Evolutionary conservation across 108 stramenopile species (phyloP), one percentile per base, ranked within the genome.

Genomic region (Cyclotella choctawhatcheeana): DNA sequence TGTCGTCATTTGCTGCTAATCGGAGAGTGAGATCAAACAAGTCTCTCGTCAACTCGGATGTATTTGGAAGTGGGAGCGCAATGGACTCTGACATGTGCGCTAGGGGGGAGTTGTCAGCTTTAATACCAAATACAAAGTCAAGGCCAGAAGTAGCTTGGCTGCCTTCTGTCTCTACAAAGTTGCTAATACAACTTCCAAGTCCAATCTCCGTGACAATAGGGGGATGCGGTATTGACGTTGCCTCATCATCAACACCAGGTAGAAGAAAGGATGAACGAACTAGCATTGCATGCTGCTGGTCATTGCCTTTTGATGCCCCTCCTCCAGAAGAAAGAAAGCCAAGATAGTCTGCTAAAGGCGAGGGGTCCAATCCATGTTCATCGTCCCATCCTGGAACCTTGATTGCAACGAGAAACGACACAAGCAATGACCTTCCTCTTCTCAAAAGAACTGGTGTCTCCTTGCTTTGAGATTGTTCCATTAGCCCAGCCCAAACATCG

Each of bases 171-270:
- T 73, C 58, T 44, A 79, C 52, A 48, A 67, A 58, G 31, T 79
- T 73, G 32, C 61, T 52, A 1, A 79, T 52, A 40, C 78, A 79
- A 12, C 58, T 32, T 51, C 71, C 70, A 2, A 79, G 61, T 37
- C 78, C 78, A 27, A 79, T 59, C 58, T 79, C 78, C 14, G 78
- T 71, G 5, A 79, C 71, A 14, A 72, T 37, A 2, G 78, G 78
- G 48, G 78, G 61, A 48, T 66, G 63, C 7, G 78, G 67, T 21
- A 72, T 25, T 10, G 69, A 44, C 14, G 32, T 33, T 29, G 47
- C 64, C 18, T 47, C 51, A 10, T 44, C 51, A 27, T 65, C 58
- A 26, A 67, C 26, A 31, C 26, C 21, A 44, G 78, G 78, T 0
- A 79, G 54, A 10, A 79, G 71, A 30, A 67, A 73, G 3, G 59